A percentile compares a stretch with the other conserved stretches of the same genome.
phyloP scores from a whole-genome alignment of 2,329 filamentous ascomycete genomes.

The Fusarium anthophilum region DNA sequence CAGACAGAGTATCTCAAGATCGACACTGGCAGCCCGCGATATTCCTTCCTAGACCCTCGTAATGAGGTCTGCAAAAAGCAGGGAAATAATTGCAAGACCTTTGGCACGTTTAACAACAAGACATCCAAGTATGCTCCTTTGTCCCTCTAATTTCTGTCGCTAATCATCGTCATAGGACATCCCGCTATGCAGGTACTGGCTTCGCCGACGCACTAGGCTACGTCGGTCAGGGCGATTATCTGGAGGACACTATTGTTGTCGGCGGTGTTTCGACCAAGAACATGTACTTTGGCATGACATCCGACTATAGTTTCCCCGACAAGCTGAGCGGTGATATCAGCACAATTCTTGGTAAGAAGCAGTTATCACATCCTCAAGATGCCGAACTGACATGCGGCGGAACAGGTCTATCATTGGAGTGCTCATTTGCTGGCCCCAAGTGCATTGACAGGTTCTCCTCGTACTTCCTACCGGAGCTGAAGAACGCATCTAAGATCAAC shows the following conservation, averaged over 20 bases:
- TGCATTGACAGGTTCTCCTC: not conserved
- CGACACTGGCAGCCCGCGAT: not conserved
- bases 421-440: not conserved
- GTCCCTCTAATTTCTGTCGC: rapidly evolving
- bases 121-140: not conserved
- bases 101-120: not conserved
- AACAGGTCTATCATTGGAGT: not conserved
- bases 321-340: not conserved
- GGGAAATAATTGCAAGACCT: not conserved
- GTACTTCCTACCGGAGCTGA: not conserved
- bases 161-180: not conserved
- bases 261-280: not conserved
- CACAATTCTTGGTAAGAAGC: not conserved
- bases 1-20: conserved; percentile 11
- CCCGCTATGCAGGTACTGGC: not conserved
- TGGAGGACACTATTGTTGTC: not conserved
- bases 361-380: rapidly evolving
- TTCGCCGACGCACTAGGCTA: not conserved
- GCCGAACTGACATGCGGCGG: not conserved
- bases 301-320: not conserved
- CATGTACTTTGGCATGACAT: conserved; percentile 1
- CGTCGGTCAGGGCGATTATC: not conserved
- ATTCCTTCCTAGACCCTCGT: not conserved
- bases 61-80: not conserved
- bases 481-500: conserved; percentile 3